phyloP scores from a whole-genome alignment of 129 eudicot species.

The Glebionis coronaria region DNA sequence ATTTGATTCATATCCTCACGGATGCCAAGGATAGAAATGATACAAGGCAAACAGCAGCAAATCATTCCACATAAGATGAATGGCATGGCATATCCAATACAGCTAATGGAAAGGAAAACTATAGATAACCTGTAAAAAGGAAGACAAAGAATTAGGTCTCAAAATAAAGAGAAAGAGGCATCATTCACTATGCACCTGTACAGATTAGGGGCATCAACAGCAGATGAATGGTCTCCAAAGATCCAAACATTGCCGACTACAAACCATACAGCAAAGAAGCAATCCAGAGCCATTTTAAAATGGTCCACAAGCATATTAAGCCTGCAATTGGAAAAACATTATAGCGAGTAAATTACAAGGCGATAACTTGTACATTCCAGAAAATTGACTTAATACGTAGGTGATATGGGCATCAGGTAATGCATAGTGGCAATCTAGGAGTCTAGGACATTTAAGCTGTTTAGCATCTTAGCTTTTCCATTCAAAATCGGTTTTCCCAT shows the following conservation, averaged over 20 bases:
- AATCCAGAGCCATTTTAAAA: slow-evolving; percentile 64
- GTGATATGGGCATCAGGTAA: not conserved
- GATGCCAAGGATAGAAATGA: slow-evolving; percentile 54
- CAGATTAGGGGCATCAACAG: slow-evolving; percentile 65
- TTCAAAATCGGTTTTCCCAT: not conserved
- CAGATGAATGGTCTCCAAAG: slow-evolving; percentile 64
- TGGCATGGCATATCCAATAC: slow-evolving; percentile 82
- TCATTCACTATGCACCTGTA: slow-evolving; percentile 38
- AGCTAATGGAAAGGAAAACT: slow-evolving; percentile 56
- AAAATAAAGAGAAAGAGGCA: not conserved
- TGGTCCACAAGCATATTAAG: slow-evolving; percentile 46
- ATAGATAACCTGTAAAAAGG: slow-evolving; percentile 53
- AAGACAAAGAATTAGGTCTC: not conserved
- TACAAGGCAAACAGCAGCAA: slow-evolving; percentile 73
- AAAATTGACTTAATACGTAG: not conserved
- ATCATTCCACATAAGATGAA: slow-evolving; percentile 68
- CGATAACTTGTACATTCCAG: not conserved
- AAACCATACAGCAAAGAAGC: slow-evolving; percentile 79
- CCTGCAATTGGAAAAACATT: slow-evolving; percentile 25
- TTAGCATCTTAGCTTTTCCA: not conserved
- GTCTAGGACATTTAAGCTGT: not conserved
- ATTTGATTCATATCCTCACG: slow-evolving; percentile 56
- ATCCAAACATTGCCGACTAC: slow-evolving; percentile 73
- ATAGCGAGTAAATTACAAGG: not conserved
- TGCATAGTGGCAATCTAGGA: not conserved